A percentile compares a stretch with the other conserved stretches of the same genome.
These are phyloP conservation scores for Thozetella sp. DNA, from an alignment of 495 filamentous ascomycete species.

Conservation along the genomic window DNA sequence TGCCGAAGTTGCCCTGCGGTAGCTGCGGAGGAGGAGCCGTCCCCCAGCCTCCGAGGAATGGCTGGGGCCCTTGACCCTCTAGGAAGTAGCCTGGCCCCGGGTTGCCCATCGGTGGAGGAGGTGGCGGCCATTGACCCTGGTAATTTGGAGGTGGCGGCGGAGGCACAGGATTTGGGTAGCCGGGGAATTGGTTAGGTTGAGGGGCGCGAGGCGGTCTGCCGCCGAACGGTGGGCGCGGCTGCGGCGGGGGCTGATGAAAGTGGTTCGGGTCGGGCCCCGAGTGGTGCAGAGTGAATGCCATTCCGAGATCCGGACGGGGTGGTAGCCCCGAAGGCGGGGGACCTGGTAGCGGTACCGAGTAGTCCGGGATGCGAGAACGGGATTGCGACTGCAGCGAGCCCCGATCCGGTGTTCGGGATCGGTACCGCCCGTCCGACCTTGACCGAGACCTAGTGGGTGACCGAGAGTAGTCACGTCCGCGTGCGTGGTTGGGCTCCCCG, in stretches of 20 bases:
- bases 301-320: background rate
- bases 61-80: constrained; percentile 6
- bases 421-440: constrained; percentile 49
- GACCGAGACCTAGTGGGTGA: constrained; percentile 33
- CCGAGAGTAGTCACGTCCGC: constrained; percentile 13
- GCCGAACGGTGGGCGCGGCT: background rate
- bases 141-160: constrained; percentile 51
- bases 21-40: constrained; percentile 20
- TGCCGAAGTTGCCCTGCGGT: background rate
- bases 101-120: constrained; percentile 32
- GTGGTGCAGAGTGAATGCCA: background rate
- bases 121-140: constrained; percentile 53
- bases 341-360: constrained; percentile 9
- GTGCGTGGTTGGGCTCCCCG: background rate
- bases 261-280: background rate
- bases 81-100: constrained; percentile 3
- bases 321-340: background rate
- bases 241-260: constrained; percentile 2
- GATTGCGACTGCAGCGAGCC: constrained; percentile 15
- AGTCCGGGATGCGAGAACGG: constrained; percentile 26
- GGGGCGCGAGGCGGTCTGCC: constrained; percentile 15
- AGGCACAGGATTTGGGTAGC: constrained; percentile 22
- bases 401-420: constrained; percentile 35
- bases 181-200: constrained; percentile 24
- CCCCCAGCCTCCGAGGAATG: constrained; percentile 13